Conservation (phyloP, 1,284 basidiomycete genomes). For the Leccinum subrobustum region DNA sequence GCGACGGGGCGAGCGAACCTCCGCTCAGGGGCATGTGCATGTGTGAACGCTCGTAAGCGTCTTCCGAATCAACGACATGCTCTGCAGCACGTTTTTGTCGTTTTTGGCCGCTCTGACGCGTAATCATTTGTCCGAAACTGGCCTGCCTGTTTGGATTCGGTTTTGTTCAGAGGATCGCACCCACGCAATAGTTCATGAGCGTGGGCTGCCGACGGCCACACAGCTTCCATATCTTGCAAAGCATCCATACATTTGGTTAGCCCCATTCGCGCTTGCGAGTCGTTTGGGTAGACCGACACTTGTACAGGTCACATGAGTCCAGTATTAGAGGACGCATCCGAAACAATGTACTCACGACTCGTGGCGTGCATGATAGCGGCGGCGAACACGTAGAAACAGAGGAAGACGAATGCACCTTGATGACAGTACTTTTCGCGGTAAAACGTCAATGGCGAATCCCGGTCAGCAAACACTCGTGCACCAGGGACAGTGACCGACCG, state of each 20-base stretch:
- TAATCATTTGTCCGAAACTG: conserved; percentile 15
- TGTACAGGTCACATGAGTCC: conserved; percentile 7
- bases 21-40: conserved; percentile 15
- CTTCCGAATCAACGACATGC: conserved; percentile 32
- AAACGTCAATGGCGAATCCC: conserved; percentile 41
- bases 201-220: conserved; percentile 77
- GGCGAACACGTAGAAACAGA: conserved; percentile 81
- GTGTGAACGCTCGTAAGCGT: conserved; percentile 31
- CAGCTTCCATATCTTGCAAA: conserved; percentile 64
- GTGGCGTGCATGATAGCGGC: conserved; percentile 83
- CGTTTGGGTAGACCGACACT: conserved; percentile 60
- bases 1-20: conserved; percentile 10
- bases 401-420: conserved; percentile 66
- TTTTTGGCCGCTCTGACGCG: conserved; percentile 40
- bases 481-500: conserved; percentile 38
- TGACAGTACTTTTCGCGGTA: conserved; percentile 67
- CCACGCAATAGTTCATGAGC: conserved; percentile 73
- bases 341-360: conserved; percentile 41
- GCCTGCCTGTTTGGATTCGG: conserved; percentile 10
- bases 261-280: conserved; percentile 67
- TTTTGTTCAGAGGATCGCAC: conserved; percentile 49
- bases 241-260: conserved; percentile 69
- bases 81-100: conserved; percentile 37
- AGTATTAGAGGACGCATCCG: neutral
- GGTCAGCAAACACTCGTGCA: conserved; percentile 5